phyloP scores from a whole-genome alignment of 805 yeast species.

The Dipodascus albidus region DNA sequence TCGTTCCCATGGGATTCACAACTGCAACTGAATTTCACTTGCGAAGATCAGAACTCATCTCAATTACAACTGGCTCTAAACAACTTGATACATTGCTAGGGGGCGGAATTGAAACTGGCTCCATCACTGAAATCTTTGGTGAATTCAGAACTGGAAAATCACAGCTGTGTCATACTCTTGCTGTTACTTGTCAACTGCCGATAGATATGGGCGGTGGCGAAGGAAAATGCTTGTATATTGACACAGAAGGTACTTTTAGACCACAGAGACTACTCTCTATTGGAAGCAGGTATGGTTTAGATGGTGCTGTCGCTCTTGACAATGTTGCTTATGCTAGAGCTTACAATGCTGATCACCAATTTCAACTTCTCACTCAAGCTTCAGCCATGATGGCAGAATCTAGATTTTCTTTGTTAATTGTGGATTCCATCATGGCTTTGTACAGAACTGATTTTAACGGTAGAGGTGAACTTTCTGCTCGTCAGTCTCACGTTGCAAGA shows the following conservation, averaged over 20 bases:
- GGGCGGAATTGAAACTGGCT: slow-evolving; percentile 96
- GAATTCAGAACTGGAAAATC: slow-evolving; percentile 97
- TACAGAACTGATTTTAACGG: slow-evolving; percentile 93
- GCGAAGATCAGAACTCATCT: slow-evolving; percentile 79
- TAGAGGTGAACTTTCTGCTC: slow-evolving; percentile 88
- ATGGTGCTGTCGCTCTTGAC: slow-evolving; percentile 88
- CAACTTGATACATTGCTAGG: slow-evolving; percentile 86
- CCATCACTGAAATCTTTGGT: slow-evolving; percentile 92
- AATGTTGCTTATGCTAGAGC: slow-evolving; percentile 97
- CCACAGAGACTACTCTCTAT: slow-evolving; percentile 83
- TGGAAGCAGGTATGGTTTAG: slow-evolving; percentile 82
- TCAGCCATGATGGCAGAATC: slow-evolving; percentile 95
- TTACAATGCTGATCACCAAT: slow-evolving; percentile 92
- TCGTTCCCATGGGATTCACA: slow-evolving; percentile 93
- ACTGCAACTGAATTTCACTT: slow-evolving; percentile 92
- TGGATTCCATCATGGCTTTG: slow-evolving; percentile 95
- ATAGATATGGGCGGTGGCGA: slow-evolving; percentile 98
- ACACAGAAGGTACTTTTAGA: slow-evolving; percentile 94
- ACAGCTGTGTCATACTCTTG: slow-evolving; percentile 91
- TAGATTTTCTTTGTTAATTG: slow-evolving; percentile 77
- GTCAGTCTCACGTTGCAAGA: slow-evolving; percentile 90
- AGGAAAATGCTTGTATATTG: slow-evolving; percentile 92
- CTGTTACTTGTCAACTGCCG: slow-evolving; percentile 94
- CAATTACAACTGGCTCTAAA: slow-evolving; percentile 91
- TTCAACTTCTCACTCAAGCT: slow-evolving; percentile 75